A percentile compares a stretch with the other conserved stretches of the same genome.
Evolutionary conservation across 139 green algal genomes (phyloP).

Genomic region (Tetraselmis striata): DNA sequence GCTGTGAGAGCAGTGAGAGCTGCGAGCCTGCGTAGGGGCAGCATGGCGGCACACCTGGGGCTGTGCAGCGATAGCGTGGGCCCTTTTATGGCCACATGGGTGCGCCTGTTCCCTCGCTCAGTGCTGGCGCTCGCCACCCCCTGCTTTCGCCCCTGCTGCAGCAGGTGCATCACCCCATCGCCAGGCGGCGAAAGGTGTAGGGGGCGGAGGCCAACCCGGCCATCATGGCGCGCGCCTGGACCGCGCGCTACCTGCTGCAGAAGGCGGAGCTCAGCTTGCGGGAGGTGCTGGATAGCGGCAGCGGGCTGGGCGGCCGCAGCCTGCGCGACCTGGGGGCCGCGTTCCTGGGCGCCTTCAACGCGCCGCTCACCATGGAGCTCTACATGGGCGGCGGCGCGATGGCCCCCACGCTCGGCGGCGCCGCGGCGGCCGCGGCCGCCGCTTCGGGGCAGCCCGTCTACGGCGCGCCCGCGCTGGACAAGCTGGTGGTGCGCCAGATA

Average conservation of each 20-base stretch:
- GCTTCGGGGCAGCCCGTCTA: not conserved
- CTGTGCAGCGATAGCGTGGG: no score
- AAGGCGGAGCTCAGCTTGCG: conserved; percentile 1
- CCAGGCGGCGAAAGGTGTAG: no score
- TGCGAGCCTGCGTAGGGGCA: no score
- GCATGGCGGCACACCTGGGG: no score
- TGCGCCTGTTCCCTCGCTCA: no score
- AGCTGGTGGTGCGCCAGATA: conserved; percentile 55
- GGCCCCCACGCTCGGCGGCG: conserved; percentile 50
- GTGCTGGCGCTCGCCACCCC: no score
- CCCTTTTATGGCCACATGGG: no score
- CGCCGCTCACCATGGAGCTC: conserved; percentile 32
- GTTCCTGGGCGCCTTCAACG: conserved; percentile 29
- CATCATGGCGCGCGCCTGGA: conserved; percentile 4
- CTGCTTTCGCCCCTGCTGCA: no score
- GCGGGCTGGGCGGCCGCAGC: not conserved
- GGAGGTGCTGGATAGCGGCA: conserved; percentile 7
- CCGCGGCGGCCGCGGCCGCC: conserved; percentile 21
- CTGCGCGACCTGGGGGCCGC: conserved; percentile 14
- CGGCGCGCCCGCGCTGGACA: conserved; percentile 21
- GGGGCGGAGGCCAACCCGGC: not conserved
- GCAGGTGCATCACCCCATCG: no score
- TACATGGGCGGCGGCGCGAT: conserved; percentile 36
- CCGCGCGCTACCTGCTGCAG: conserved; percentile 7
- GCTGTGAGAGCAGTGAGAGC: no score